Base-by-base conservation (phyloP, 2,329 filamentous ascomycete genomes). In the Drechslerella dactyloides region DNA sequence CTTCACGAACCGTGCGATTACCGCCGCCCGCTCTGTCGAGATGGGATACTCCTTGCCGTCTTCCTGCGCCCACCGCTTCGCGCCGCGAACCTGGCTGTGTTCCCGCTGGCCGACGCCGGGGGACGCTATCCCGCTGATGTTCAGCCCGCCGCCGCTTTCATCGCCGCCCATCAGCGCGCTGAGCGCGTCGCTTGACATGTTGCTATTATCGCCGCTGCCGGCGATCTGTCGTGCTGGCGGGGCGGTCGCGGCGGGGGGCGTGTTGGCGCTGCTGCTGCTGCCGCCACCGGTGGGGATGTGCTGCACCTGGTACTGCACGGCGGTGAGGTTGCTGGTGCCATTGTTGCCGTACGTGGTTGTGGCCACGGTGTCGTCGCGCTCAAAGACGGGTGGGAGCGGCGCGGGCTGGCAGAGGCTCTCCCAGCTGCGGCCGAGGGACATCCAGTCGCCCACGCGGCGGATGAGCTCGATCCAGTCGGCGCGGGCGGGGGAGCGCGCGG, bases 401-500 rank as follows among this genome's bases (percentile, higher is more conserved):
- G 84, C 83, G 0, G 86, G 85, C 0, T 83, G 81, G 76, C 90
- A 93, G 3, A 94, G 83, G 1, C 81, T 81, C 73, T 93, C 89
- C 91, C 90, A 94, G 0, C 83, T 82, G 2, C 83, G 80, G 1
- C 80, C 78, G 7, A 94, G 83, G 5, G 85, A 83, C 57, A 93
- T 83, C 88, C 88, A 91, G 77, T 90, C 89, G 35, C 86, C 83
- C 0, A 85, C 83, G 30, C 86, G 84, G 0, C 87, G 84, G 8
- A 94, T 79, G 0, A 93, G 83, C 79, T 93, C 89, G 53, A 89
- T 86, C 90, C 90, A 96, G 79, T 96, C 91, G 1, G 88, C 85
- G 57, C 90, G 86, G 1, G 89, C 87, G 0, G 89, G 87, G 2
- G 86, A 89, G 55, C 89, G 84, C 23, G 88, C 87, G 0, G 87